Conservation (phyloP, 768 basidiomycete genomes). For the Trametes cingulata region DNA sequence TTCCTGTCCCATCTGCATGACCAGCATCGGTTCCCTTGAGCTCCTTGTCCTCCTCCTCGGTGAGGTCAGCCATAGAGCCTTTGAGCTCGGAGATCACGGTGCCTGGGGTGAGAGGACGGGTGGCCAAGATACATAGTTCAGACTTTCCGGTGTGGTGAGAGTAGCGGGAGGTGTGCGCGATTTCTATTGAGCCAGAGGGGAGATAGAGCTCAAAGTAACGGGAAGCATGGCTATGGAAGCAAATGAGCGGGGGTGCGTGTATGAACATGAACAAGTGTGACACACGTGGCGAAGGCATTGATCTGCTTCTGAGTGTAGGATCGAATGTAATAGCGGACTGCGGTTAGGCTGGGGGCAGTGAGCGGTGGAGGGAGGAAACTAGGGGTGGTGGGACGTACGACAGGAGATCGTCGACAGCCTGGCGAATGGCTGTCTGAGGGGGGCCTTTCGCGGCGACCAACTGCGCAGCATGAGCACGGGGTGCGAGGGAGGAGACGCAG, state of each 20-base stretch:
- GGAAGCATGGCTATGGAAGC: constrained; percentile 70
- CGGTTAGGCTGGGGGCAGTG: constrained; percentile 52
- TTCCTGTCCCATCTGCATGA: constrained; percentile 50
- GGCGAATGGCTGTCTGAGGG: constrained; percentile 58
- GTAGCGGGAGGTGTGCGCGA: constrained; percentile 86
- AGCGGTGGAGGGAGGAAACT: constrained; percentile 27
- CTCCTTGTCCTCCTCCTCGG: constrained; percentile 83
- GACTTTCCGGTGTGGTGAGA: constrained; percentile 87
- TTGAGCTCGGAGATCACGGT: constrained; percentile 83
- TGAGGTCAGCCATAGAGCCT: constrained; percentile 87
- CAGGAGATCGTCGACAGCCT: constrained; percentile 78
- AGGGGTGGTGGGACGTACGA: constrained; percentile 49
- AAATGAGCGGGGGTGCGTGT: constrained; percentile 27
- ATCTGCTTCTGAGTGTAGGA: constrained; percentile 80
- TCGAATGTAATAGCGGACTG: constrained; percentile 78
- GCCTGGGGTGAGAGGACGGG: constrained; percentile 65
- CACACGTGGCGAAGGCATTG: constrained; percentile 91
- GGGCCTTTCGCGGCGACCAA: constrained; percentile 55
- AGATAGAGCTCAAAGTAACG: constrained; percentile 89
- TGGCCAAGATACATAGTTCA: constrained; percentile 85
- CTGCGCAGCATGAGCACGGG: constrained; percentile 36
- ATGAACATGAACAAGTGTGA: constrained; percentile 31
- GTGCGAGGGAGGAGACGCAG: constrained; percentile 19
- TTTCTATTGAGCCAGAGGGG: constrained; percentile 81
- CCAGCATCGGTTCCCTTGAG: constrained; percentile 80